These are phyloP conservation scores for Triticum timopheevii DNA, from an alignment of 176 grass and related monocot species.

Conservation along the genomic window DNA sequence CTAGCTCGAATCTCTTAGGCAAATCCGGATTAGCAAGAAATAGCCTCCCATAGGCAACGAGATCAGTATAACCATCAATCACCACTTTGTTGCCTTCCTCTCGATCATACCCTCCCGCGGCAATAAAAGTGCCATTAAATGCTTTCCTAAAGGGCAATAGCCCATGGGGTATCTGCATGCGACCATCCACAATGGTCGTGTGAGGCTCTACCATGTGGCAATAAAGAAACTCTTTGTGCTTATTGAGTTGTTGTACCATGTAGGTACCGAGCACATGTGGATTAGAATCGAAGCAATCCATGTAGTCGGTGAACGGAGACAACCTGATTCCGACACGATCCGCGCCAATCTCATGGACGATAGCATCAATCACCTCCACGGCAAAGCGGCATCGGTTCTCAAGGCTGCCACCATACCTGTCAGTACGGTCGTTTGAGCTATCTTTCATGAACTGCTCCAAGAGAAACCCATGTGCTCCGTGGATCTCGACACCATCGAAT, in stretches of 20 bases:
- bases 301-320: not conserved
- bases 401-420: not conserved
- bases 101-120: not conserved
- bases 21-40: slow-evolving; percentile 42
- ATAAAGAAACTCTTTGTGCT: not conserved
- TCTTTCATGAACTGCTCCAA: slow-evolving; percentile 49
- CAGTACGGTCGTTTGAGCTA: not conserved
- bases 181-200: slow-evolving; percentile 11
- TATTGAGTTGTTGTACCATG: slow-evolving; percentile 24
- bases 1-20: slow-evolving; percentile 6
- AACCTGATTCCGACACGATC: not conserved
- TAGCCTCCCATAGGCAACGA: slow-evolving; percentile 20
- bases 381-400: not conserved
- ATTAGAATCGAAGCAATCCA: not conserved
- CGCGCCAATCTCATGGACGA: not conserved
- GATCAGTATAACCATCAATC: slow-evolving; percentile 8
- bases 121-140: slow-evolving; percentile 27
- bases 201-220: slow-evolving; percentile 45
- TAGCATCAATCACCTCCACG: not conserved
- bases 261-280: not conserved
- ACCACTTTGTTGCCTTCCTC: slow-evolving; percentile 34
- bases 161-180: not conserved
- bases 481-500: slow-evolving; percentile 45
- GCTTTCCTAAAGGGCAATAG: slow-evolving; percentile 15
- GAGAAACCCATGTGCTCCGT: slow-evolving; percentile 18